Evolutionary conservation across 257 asterid species (phyloP).

Genomic region (Solanum piurae): DNA sequence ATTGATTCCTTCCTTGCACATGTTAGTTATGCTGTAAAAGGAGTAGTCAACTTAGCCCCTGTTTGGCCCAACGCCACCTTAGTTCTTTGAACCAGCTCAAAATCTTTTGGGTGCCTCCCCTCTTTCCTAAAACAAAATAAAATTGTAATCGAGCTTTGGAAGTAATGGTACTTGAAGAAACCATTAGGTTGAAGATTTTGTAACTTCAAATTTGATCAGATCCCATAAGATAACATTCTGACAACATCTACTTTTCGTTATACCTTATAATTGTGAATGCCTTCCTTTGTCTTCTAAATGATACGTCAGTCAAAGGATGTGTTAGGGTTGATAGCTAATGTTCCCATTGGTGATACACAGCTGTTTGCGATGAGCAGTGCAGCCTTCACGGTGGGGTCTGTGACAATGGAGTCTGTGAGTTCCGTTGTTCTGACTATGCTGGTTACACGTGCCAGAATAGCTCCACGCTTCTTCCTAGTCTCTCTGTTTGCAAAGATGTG

Average conservation of each 20-base stretch:
- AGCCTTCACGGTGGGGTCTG: conserved; percentile 99
- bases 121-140: not conserved
- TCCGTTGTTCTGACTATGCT: conserved; percentile 97
- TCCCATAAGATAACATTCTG: not conserved
- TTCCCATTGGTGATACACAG: conserved; percentile 34
- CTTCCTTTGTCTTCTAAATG: not conserved
- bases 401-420: conserved; percentile 91
- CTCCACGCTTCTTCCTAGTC: conserved; percentile 75
- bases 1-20: not conserved
- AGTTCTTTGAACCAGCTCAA: not conserved
- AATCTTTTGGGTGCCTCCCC: not conserved
- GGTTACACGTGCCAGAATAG: conserved; percentile 99
- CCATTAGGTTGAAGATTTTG: not conserved
- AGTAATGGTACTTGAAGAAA: not conserved
- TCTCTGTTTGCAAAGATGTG: conserved; percentile 81
- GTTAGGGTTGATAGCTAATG: not conserved
- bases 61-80: not conserved
- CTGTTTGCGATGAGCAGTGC: conserved; percentile 90
- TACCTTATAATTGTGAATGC: not conserved
- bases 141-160: not conserved
- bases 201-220: not conserved
- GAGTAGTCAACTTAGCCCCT: not conserved
- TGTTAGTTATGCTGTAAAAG: not conserved
- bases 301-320: not conserved
- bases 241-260: not conserved